Percentiles rank a stretch among this genome's conserved stretches.
phyloP scores from a whole-genome alignment of 192 early-diverging fungal genomes.

The Geosiphon pyriformis region DNA sequence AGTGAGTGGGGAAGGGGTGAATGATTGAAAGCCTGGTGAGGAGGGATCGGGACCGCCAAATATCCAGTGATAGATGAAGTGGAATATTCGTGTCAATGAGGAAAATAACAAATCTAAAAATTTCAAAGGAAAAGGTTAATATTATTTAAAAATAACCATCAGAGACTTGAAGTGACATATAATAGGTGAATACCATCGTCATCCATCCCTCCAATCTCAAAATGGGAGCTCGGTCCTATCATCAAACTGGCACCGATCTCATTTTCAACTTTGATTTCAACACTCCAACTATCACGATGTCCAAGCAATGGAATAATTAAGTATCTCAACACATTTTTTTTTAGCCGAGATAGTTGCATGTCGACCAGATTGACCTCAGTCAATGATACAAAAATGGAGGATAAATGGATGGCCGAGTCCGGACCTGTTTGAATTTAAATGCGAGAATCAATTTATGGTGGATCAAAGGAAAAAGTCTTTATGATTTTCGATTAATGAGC shows the following conservation, averaged over 20 bases:
- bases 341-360: slow-evolving; percentile 19
- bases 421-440: neutral
- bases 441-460: neutral
- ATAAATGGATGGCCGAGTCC: slow-evolving; percentile 4
- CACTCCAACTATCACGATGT: slow-evolving; percentile 12
- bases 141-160: neutral
- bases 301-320: slow-evolving; percentile 16
- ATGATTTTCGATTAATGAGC: neutral
- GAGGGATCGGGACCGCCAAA: slow-evolving; percentile 15
- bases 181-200: too few species aligned
- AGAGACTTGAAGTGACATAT: too few species aligned
- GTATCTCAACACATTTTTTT: slow-evolving; percentile 25
- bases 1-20: slow-evolving; percentile 3
- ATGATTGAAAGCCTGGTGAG: neutral
- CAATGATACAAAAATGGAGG: slow-evolving; percentile 19
- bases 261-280: slow-evolving; percentile 8
- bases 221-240: slow-evolving; percentile 1
- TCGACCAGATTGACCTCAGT: slow-evolving; percentile 10
- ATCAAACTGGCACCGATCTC: neutral
- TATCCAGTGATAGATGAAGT: slow-evolving; percentile 22
- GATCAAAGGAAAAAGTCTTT: neutral
- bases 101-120: slow-evolving; percentile 9
- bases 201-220: too few species aligned
- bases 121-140: neutral
- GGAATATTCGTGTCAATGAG: slow-evolving; percentile 1